phyloP scores from a whole-genome alignment of 2,329 filamentous ascomycete genomes.

The Lachnum nothofagi region DNA sequence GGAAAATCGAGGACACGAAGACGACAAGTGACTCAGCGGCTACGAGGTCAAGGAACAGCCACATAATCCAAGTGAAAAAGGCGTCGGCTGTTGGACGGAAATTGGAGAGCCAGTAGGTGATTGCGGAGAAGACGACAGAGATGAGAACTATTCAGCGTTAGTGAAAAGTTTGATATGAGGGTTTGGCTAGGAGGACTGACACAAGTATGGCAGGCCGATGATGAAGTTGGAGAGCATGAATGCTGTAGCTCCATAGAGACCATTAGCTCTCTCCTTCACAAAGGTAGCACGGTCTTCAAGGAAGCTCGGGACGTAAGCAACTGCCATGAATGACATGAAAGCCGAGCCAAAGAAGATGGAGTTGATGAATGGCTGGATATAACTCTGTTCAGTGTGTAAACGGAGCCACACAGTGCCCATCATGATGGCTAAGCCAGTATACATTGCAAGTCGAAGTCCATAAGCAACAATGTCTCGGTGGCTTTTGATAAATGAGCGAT shows the following conservation, averaged over 20 bases:
- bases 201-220: conserved; percentile 75
- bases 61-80: conserved; percentile 76
- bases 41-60: conserved; percentile 78
- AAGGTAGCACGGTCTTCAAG: conserved; percentile 72
- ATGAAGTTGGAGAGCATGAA: conserved; percentile 77
- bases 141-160: conserved; percentile 54
- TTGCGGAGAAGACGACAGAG: conserved; percentile 65
- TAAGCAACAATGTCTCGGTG: conserved; percentile 82
- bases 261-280: conserved; percentile 74
- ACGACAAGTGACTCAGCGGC: conserved; percentile 81
- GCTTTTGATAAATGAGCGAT: conserved; percentile 76
- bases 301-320: conserved; percentile 79
- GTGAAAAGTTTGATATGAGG: background rate
- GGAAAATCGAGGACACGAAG: conserved; percentile 65
- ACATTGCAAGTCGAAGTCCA: conserved; percentile 78
- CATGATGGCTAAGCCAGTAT: conserved; percentile 72
- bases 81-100: conserved; percentile 60
- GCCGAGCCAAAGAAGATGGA: conserved; percentile 72
- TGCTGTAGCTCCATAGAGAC: conserved; percentile 67
- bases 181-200: conserved; percentile 31
- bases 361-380: conserved; percentile 78
- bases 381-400: conserved; percentile 60
- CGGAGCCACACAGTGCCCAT: conserved; percentile 86
- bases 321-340: conserved; percentile 76
- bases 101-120: conserved; percentile 76